Evolutionary conservation across 768 basidiomycete species (phyloP).

Genomic region (Mycena metata): DNA sequence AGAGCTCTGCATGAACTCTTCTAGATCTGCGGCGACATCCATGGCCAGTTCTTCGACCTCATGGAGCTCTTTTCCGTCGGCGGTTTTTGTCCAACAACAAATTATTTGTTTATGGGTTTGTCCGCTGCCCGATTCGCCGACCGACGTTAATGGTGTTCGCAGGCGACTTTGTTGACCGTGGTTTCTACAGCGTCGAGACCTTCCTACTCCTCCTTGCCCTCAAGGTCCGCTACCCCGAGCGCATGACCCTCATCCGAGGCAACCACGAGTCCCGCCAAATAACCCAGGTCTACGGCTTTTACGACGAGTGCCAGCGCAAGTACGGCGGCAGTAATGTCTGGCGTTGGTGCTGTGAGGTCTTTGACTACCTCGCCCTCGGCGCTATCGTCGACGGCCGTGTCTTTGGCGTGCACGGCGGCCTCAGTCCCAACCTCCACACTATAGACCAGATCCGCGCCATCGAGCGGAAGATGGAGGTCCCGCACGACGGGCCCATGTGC

Average conservation of each 20-base stretch:
- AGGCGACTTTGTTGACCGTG: conserved; percentile 99
- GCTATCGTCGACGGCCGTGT: conserved; percentile 98
- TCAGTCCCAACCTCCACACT: conserved; percentile 88
- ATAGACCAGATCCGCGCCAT: conserved; percentile 96
- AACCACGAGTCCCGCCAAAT: conserved; percentile 99
- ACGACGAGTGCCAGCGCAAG: conserved; percentile 97
- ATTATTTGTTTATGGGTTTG: conserved; percentile 95
- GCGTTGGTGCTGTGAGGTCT: conserved; percentile 99
- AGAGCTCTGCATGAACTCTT: conserved; percentile 28
- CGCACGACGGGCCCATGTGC: conserved; percentile 99
- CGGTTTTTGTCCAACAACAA: conserved; percentile 92
- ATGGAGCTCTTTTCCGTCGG: conserved; percentile 96
- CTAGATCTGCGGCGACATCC: conserved; percentile 95
- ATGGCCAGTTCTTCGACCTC: conserved; percentile 97
- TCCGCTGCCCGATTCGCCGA: no score
- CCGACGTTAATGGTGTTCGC: conserved; percentile 16
- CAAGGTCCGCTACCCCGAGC: conserved; percentile 97
- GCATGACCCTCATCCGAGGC: conserved; percentile 95
- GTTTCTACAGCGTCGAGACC: conserved; percentile 97
- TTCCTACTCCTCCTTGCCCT: conserved; percentile 94
- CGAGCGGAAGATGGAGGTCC: conserved; percentile 97
- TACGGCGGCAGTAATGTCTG: conserved; percentile 96
- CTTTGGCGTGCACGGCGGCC: conserved; percentile 97
- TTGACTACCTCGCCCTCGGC: conserved; percentile 94
- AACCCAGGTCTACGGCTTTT: conserved; percentile 95